phyloP scores from a whole-genome alignment of 495 filamentous ascomycete species.

The Apodospora peruviana region DNA sequence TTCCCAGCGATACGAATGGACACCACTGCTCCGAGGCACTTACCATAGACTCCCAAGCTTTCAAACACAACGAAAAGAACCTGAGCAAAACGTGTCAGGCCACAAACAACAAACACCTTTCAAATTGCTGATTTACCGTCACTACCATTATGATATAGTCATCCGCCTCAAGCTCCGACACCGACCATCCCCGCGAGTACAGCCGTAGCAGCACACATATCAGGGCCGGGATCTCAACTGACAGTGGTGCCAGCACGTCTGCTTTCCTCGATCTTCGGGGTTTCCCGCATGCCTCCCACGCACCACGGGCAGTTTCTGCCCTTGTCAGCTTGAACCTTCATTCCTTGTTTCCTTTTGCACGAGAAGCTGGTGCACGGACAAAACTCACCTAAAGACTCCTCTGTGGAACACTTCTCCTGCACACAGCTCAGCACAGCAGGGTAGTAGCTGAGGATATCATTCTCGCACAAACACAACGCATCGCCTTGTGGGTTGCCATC shows the following conservation, averaged over 20 bases:
- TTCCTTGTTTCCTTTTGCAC: not conserved
- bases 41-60: constrained; percentile 4
- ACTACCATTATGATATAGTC: constrained; percentile 22
- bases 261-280: constrained; percentile 11
- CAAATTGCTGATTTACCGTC: constrained; percentile 1
- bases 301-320: constrained; percentile 13
- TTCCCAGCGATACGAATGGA: too few relatives aligned
- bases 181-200: constrained; percentile 16
- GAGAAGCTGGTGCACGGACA: not conserved
- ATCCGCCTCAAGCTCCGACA: constrained; percentile 12
- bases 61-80: constrained; percentile 9
- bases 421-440: constrained; percentile 9
- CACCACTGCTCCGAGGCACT: too few relatives aligned
- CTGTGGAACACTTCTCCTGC: constrained; percentile 4
- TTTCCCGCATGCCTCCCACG: constrained; percentile 16
- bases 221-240: constrained; percentile 13
- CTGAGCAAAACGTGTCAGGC: constrained; percentile 3
- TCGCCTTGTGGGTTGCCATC: not conserved
- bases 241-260: constrained; percentile 8
- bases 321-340: not conserved
- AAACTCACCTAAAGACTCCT: constrained; percentile 10
- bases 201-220: constrained; percentile 13
- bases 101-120: not conserved
- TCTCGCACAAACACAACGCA: too few relatives aligned
- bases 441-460: constrained; percentile 3